These are phyloP conservation scores for Jatropha multifida DNA, from an alignment of 441 rosid genomes.

Conservation along the genomic window DNA sequence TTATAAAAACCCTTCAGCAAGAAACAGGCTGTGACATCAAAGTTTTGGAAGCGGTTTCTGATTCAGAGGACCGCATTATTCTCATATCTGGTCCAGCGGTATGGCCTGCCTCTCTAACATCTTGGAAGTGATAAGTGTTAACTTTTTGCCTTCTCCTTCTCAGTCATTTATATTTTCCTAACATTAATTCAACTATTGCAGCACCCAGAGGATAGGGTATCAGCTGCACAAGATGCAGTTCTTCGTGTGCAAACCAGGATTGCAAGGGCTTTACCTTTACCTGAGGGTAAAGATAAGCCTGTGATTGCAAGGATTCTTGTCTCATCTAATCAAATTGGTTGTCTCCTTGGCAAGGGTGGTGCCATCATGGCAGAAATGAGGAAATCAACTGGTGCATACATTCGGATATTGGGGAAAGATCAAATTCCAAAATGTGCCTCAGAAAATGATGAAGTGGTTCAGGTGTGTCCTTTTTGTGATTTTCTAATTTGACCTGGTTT, in stretches of 20 bases:
- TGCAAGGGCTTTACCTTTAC: constrained; percentile 45
- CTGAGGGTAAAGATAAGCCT: constrained; percentile 57
- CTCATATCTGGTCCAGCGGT: constrained; percentile 71
- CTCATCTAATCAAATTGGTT: constrained; percentile 67
- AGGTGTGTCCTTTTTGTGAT: constrained; percentile 37
- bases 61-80: constrained; percentile 61
- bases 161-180: constrained; percentile 19
- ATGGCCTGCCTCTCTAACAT: constrained; percentile 31
- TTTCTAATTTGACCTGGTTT: constrained; percentile 14
- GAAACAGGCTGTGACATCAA: constrained; percentile 80
- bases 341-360: constrained; percentile 84
- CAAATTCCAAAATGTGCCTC: constrained; percentile 74
- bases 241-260: constrained; percentile 70
- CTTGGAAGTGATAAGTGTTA: constrained; percentile 6
- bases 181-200: constrained; percentile 34
- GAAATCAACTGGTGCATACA: constrained; percentile 65
- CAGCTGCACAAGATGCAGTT: constrained; percentile 73
- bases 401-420: constrained; percentile 71
- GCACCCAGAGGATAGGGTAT: constrained; percentile 76
- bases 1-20: constrained; percentile 58
- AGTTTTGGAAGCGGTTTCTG: constrained; percentile 56
- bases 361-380: constrained; percentile 74
- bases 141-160: constrained; percentile 12
- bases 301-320: constrained; percentile 61
- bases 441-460: constrained; percentile 76